Evolutionary conservation across 805 yeast species (phyloP).

Genomic region (Naumovozyma baii): DNA sequence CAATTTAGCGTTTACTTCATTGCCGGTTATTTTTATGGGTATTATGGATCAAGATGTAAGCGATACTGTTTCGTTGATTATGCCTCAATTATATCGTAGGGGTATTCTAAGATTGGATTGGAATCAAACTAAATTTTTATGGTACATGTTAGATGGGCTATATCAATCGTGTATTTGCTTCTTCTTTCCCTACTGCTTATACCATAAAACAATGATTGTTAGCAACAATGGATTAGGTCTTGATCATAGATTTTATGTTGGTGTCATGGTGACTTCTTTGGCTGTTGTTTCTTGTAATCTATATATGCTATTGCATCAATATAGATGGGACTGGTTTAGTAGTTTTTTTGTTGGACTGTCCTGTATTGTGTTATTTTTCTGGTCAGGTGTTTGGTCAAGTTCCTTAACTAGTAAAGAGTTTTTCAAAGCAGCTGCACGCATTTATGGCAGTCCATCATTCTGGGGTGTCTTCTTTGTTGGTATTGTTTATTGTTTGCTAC

Average conservation of each 20-base stretch:
- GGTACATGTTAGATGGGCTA: conserved; percentile 68
- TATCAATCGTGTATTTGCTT: conserved; percentile 66
- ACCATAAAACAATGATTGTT: conserved; percentile 35
- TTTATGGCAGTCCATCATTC: conserved; percentile 50
- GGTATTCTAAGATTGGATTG: conserved; percentile 70
- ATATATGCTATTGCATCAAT: conserved; percentile 57
- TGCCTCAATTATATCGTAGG: conserved; percentile 64
- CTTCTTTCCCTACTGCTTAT: conserved; percentile 61
- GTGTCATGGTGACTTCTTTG: conserved; percentile 56
- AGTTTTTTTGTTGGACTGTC: conserved; percentile 47
- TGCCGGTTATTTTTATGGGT: conserved; percentile 71
- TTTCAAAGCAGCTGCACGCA: conserved; percentile 54
- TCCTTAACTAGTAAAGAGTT: conserved; percentile 45
- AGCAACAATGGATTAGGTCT: conserved; percentile 45
- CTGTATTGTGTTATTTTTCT: conserved; percentile 49
- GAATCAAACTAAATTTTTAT: conserved; percentile 56
- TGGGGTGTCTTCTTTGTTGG: conserved; percentile 67
- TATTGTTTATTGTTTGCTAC: conserved; percentile 52
- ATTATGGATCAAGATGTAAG: conserved; percentile 74
- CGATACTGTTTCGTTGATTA: conserved; percentile 55
- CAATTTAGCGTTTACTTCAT: conserved; percentile 72
- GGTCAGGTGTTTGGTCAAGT: conserved; percentile 79
- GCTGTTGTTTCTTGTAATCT: conserved; percentile 59
- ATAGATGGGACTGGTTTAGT: conserved; percentile 76
- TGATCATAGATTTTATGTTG: conserved; percentile 69